These are phyloP conservation scores for Podaxis rugospora DNA, from an alignment of 768 basidiomycete genomes.

Conservation along the genomic window DNA sequence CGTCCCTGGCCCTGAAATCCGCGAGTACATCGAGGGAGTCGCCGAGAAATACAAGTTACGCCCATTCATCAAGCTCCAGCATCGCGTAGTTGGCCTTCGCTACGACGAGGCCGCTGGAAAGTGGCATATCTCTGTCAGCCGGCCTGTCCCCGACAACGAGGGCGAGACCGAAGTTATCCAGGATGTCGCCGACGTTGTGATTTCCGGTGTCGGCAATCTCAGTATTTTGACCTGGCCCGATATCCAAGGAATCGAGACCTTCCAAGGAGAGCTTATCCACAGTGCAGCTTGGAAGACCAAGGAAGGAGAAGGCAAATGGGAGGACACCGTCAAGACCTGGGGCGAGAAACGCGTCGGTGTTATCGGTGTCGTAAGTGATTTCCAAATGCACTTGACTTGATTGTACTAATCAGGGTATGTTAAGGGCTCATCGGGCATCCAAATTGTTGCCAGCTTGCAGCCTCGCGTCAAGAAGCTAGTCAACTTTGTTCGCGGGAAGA, in stretches of 20 bases:
- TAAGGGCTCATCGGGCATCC: conserved; percentile 60
- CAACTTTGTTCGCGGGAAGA: conserved; percentile 57
- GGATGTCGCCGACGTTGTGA: conserved; percentile 52
- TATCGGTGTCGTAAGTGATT: conserved; percentile 51
- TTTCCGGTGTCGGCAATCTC: conserved; percentile 48
- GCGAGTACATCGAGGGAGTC: conserved; percentile 44
- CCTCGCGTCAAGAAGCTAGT: conserved; percentile 42
- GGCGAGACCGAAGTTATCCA: conserved; percentile 36
- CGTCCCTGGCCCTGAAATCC: conserved; percentile 56
- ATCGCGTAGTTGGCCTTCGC: conserved; percentile 47
- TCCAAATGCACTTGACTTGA: neutral
- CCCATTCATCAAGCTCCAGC: conserved; percentile 49
- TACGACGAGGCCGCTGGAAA: conserved; percentile 49
- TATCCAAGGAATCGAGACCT: conserved; percentile 51
- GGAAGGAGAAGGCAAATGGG: conserved; percentile 32
- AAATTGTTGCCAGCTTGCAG: conserved; percentile 56
- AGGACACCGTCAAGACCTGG: conserved; percentile 45
- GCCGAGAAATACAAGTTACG: conserved; percentile 54
- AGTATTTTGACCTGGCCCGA: conserved; percentile 68
- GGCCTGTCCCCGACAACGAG: conserved; percentile 15
- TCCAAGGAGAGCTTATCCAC: conserved; percentile 56
- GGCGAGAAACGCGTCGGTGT: conserved; percentile 50
- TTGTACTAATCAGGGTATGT: neutral
- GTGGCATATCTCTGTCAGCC: conserved; percentile 50
- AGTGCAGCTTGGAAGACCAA: conserved; percentile 56